phyloP scores from a whole-genome alignment of 2,329 filamentous ascomycete species.

The Fusarium nisikadoi region DNA sequence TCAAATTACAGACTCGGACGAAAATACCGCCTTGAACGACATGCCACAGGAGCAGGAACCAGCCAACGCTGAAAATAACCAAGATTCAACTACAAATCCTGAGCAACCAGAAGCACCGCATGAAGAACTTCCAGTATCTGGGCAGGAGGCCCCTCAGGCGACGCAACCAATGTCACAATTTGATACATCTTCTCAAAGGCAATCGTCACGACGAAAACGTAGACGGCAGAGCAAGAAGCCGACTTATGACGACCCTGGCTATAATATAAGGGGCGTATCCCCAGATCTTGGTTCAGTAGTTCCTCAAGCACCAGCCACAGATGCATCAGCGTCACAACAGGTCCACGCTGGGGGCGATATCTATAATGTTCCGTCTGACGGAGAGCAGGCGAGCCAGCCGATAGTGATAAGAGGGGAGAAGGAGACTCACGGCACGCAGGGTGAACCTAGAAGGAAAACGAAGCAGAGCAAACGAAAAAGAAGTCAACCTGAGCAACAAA shows the following conservation, averaged over 20 bases:
- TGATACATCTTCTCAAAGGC: not conserved
- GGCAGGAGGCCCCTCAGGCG: not conserved
- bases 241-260: slow-evolving; percentile 1
- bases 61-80: not conserved
- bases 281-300: slow-evolving; percentile 23
- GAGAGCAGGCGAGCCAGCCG: not conserved
- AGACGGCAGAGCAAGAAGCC: slow-evolving; percentile 24
- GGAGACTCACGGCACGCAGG: not conserved
- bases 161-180: not conserved
- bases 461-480: not conserved
- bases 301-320: not conserved
- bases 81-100: not conserved
- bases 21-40: not conserved
- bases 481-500: not conserved
- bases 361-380: not conserved
- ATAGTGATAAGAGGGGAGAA: not conserved
- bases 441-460: not conserved
- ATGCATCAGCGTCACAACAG: not conserved
- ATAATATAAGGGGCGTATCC: slow-evolving; percentile 9
- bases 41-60: not conserved
- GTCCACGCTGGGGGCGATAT: not conserved
- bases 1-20: not conserved
- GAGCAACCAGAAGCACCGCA: not conserved
- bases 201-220: not conserved
- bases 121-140: not conserved